Conservation (phyloP, 129 eudicot species). For the Artemisia annua region DNA sequence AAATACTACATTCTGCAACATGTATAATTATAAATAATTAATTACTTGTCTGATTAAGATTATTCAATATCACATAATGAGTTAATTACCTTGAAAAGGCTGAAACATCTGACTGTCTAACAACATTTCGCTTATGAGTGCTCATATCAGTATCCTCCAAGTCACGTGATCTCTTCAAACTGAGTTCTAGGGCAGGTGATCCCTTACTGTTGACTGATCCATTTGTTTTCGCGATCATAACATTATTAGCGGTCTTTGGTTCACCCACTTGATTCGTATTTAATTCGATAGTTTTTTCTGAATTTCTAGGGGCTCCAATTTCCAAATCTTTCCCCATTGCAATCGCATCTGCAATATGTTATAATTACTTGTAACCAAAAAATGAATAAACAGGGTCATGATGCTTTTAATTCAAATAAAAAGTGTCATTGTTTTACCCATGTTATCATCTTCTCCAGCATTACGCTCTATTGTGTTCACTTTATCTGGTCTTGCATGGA, state of each 20-base stretch:
- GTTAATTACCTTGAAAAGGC: slow-evolving; percentile 63
- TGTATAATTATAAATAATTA: not conserved
- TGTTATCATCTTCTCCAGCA: slow-evolving; percentile 33
- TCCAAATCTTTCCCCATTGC: slow-evolving; percentile 58
- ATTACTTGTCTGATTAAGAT: not conserved
- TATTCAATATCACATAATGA: not conserved
- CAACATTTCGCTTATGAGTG: slow-evolving; percentile 41
- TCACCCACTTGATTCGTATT: slow-evolving; percentile 36
- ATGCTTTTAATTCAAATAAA: not conserved
- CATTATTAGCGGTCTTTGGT: slow-evolving; percentile 28
- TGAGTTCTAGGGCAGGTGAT: slow-evolving; percentile 56
- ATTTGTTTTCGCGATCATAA: slow-evolving; percentile 26
- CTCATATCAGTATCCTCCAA: slow-evolving; percentile 38
- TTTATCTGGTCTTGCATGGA: slow-evolving; percentile 45
- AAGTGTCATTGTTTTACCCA: slow-evolving; percentile 32
- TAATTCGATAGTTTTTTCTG: slow-evolving; percentile 23
- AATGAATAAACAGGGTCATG: slow-evolving; percentile 3
- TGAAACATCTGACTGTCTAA: slow-evolving; percentile 58
- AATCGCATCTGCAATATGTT: slow-evolving; percentile 26
- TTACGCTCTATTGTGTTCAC: slow-evolving; percentile 29
- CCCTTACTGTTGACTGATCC: slow-evolving; percentile 15
- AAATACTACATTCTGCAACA: not conserved
- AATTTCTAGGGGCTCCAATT: slow-evolving; percentile 39
- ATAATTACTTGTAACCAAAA: slow-evolving; percentile 7
- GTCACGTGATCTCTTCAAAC: slow-evolving; percentile 49